Evolutionary conservation across 805 yeast species (phyloP).

Genomic region (Barnettozyma sucrosica): DNA sequence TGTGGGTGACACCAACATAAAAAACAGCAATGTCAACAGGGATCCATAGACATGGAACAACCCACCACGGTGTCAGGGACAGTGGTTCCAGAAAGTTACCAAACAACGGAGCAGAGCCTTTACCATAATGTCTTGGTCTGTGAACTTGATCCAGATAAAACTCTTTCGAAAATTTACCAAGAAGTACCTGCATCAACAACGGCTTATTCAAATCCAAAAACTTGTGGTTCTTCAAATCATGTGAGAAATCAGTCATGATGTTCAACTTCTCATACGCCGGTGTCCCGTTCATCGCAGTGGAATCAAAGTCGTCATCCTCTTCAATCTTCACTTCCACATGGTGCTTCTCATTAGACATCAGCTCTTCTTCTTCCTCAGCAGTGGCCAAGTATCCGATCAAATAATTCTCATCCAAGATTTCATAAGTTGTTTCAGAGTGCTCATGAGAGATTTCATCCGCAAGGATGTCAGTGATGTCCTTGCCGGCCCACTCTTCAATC

Average conservation of each 20-base stretch:
- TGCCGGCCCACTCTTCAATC: constrained; percentile 71
- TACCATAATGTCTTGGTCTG: constrained; percentile 96
- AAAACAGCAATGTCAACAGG: constrained; percentile 69
- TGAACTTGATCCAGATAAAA: constrained; percentile 95
- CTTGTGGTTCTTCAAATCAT: constrained; percentile 70
- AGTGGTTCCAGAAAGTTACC: constrained; percentile 94
- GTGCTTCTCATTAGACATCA: constrained; percentile 49
- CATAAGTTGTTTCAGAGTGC: constrained; percentile 83
- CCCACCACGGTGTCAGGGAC: constrained; percentile 91
- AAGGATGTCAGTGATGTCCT: constrained; percentile 77
- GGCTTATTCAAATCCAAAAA: constrained; percentile 85
- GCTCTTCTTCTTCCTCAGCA: constrained; percentile 65
- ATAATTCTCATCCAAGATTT: constrained; percentile 75
- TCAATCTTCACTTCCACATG: constrained; percentile 55
- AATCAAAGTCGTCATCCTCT: constrained; percentile 36
- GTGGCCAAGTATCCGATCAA: constrained; percentile 83
- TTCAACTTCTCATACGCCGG: constrained; percentile 71
- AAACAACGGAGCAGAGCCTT: constrained; percentile 92
- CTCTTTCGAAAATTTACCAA: constrained; percentile 72
- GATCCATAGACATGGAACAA: constrained; percentile 82
- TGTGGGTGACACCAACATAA: constrained; percentile 48
- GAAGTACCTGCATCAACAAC: constrained; percentile 70
- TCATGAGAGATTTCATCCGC: constrained; percentile 67
- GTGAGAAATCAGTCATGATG: constrained; percentile 70
- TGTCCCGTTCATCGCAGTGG: constrained; percentile 53